Evolutionary conservation across 1,139 yeast genomes (phyloP).

Genomic region (Fermentozyma sake): DNA sequence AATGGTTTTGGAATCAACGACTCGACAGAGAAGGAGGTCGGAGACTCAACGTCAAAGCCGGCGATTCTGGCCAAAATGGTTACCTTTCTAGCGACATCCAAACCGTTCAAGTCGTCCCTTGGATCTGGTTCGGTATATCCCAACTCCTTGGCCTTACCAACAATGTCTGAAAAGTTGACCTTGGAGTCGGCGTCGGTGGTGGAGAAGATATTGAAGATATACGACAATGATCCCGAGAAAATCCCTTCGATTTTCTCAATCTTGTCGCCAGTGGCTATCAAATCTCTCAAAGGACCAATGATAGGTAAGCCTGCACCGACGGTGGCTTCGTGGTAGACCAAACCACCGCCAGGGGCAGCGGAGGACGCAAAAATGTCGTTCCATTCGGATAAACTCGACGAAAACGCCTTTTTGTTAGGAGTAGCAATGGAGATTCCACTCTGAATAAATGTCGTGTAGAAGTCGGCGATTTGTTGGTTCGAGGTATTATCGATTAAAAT

Average conservation of each 20-base stretch:
- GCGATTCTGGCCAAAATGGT: slow-evolving; percentile 91
- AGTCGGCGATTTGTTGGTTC: slow-evolving; percentile 66
- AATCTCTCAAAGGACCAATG: slow-evolving; percentile 80
- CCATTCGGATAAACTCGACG: slow-evolving; percentile 76
- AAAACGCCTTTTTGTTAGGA: slow-evolving; percentile 96
- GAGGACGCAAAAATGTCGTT: slow-evolving; percentile 59
- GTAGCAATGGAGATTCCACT: slow-evolving; percentile 92
- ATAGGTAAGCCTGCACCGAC: slow-evolving; percentile 98
- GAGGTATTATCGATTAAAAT: slow-evolving; percentile 94
- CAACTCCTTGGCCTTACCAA: slow-evolving; percentile 75
- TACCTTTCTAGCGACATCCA: slow-evolving; percentile 97
- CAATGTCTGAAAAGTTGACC: slow-evolving; percentile 84
- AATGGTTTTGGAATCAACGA: slow-evolving; percentile 85
- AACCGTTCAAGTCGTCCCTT: slow-evolving; percentile 95
- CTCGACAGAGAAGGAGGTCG: slow-evolving; percentile 93
- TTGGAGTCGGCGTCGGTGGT: slow-evolving; percentile 53
- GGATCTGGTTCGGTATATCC: slow-evolving; percentile 99
- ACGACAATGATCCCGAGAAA: slow-evolving; percentile 94
- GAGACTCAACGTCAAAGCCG: slow-evolving; percentile 82
- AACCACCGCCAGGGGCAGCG: slow-evolving; percentile 55
- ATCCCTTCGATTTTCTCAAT: slow-evolving; percentile 91
- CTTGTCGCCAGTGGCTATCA: slow-evolving; percentile 88
- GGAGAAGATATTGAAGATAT: slow-evolving; percentile 90
- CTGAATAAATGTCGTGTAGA: slow-evolving; percentile 68
- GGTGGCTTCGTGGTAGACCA: slow-evolving; percentile 97